phyloP scores from a whole-genome alignment of 169 alveolate species.

The Cryptosporidium ryanae region DNA sequence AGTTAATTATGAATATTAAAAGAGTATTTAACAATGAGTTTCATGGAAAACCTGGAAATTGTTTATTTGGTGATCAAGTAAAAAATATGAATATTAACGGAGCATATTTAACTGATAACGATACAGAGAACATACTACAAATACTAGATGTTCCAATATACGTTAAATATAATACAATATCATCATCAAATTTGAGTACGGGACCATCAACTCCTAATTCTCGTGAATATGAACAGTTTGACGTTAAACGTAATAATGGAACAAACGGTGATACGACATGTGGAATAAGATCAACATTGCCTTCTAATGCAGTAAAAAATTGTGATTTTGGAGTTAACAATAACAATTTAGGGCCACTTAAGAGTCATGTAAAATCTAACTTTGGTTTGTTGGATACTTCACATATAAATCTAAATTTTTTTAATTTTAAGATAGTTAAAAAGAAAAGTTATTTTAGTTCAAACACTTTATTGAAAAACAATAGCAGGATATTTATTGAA shows the following conservation, averaged over 20 bases:
- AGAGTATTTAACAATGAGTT: slow-evolving; percentile 8
- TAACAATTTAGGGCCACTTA: background rate
- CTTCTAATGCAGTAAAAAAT: slow-evolving; percentile 11
- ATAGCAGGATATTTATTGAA: slow-evolving; percentile 17
- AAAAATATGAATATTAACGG: background rate
- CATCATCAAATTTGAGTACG: slow-evolving; percentile 42
- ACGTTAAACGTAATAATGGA: slow-evolving; percentile 1
- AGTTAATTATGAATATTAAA: slow-evolving; percentile 12
- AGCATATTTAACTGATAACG: slow-evolving; percentile 8
- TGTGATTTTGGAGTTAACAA: background rate
- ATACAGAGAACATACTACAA: slow-evolving; percentile 10
- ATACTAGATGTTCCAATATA: slow-evolving; percentile 53
- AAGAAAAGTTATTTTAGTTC: slow-evolving; percentile 22
- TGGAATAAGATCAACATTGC: background rate
- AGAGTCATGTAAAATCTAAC: background rate
- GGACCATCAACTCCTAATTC: slow-evolving; percentile 73
- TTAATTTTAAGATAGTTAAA: slow-evolving; percentile 42
- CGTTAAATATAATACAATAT: slow-evolving; percentile 9
- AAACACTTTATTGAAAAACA: background rate
- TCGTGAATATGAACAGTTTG: slow-evolving; percentile 36
- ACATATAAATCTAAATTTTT: slow-evolving; percentile 13
- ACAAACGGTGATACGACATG: background rate
- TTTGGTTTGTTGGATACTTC: slow-evolving; percentile 28
- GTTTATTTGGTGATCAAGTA: background rate
- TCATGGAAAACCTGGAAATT: background rate